Evolutionary conservation across 805 yeast species (phyloP), one percentile per base, ranked within the genome.

Genomic region (Teunomyces kruisii): DNA sequence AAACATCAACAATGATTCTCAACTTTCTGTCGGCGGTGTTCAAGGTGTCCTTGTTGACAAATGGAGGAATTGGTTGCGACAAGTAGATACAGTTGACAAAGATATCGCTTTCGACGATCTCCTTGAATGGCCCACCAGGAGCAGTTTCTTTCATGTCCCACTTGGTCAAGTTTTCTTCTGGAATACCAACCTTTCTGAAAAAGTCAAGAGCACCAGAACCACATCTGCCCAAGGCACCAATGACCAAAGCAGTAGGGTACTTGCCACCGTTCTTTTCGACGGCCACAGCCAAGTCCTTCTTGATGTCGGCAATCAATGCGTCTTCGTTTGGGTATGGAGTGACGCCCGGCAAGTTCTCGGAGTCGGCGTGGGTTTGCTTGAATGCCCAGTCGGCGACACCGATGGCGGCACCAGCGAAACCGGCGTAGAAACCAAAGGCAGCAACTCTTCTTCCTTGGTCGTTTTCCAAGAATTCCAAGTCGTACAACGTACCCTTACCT

Each of bases 331-430:
- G 83, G 68, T 84, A 92, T 36, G 97, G 95, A 27, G 81, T 61
- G 35, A 91, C 87, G 43, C 89, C 88, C 32, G 88, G 87, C 55
- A 94, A 75, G 52, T 88, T 82, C 64, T 83, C 80, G 44, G 72
- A 60, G 58, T 83, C 88, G 7, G 77, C 48, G 64, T 87, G 84
- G 31, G 82, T 68, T 67, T 88, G 92, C 68, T 92, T 92, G 72
- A 86, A 85, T 41, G 96, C 86, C 97, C 98, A 94, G 68, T 90
- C 96, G 65, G 81, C 81, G 42, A 92, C 76, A 59, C 99, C 99
- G 45, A 94, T 71, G 28, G 99, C 99, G 29, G 99, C 99, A 60
- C 99, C 99, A 6, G 98, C 99, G 65, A 94, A 94, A n/a, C 99
- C 99, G 37, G 99, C 99, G 67, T 92, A 92, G 76, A 81, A 94